Evolutionary conservation across 345 rosid species (phyloP).

Genomic region (Crucihimalaya himalaica): DNA sequence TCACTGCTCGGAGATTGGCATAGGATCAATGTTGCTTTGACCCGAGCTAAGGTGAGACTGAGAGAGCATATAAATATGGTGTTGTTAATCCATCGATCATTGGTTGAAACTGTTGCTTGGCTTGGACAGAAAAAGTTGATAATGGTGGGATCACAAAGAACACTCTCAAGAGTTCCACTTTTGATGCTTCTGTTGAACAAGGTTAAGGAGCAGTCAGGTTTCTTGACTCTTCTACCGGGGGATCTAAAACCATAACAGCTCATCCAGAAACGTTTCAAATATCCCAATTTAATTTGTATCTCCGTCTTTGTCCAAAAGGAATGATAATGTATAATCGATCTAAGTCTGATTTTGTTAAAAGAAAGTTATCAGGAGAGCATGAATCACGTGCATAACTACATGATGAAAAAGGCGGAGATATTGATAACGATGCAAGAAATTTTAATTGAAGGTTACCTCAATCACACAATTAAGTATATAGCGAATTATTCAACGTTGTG

Average conservation of each 20-base stretch:
- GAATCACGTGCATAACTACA: not conserved
- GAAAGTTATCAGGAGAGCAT: not conserved
- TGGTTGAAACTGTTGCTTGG: conserved; percentile 4
- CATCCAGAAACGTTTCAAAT: not conserved
- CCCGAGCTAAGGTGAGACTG: conserved; percentile 81
- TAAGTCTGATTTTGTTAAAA: conserved; percentile 10
- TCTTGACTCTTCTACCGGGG: conserved; percentile 46
- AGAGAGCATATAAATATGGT: conserved; percentile 7
- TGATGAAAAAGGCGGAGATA: not conserved
- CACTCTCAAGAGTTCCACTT: conserved; percentile 77
- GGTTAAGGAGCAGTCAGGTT: conserved; percentile 68
- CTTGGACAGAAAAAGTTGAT: conserved; percentile 75
- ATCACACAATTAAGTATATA: not conserved
- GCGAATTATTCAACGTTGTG: not conserved
- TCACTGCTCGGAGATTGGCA: conserved; percentile 97
- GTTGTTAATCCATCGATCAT: not conserved
- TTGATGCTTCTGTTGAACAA: conserved; percentile 79
- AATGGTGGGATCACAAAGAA: conserved; percentile 82
- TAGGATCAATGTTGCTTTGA: conserved; percentile 90
- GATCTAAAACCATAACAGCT: conserved; percentile 27
- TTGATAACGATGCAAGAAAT: not conserved
- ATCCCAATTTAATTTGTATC: not conserved
- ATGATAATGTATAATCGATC: not conserved
- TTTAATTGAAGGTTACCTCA: not conserved
- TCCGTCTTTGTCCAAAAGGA: not conserved